These are phyloP conservation scores for Spatholobus suberectus DNA, from an alignment of 306 rosid species.

Conservation along the genomic window DNA sequence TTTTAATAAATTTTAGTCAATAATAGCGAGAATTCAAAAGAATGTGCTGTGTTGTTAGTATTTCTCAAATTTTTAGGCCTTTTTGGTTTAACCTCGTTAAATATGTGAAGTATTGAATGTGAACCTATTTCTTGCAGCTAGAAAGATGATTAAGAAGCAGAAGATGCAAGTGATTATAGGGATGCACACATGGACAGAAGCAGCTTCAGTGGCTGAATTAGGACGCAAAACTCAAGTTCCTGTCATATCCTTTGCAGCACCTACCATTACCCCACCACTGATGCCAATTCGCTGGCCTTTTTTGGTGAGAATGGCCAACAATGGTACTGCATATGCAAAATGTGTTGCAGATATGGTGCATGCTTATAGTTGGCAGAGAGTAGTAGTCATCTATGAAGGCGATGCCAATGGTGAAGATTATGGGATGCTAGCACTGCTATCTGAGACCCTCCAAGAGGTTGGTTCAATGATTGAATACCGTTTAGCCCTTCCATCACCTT, in stretches of 20 bases:
- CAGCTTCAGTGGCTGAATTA: conserved; percentile 59
- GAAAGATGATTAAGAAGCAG: conserved; percentile 48
- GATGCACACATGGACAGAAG: conserved; percentile 65
- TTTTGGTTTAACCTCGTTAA: neutral
- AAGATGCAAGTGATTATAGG: conserved; percentile 60
- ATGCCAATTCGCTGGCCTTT: conserved; percentile 56
- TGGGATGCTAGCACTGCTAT: conserved; percentile 56
- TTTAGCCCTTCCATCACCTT: conserved; percentile 62
- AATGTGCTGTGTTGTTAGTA: no score
- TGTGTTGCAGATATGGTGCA: conserved; percentile 61
- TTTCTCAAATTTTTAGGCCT: no score
- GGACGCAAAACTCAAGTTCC: conserved; percentile 57
- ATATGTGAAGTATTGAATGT: neutral
- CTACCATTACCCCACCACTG: conserved; percentile 52
- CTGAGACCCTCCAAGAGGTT: conserved; percentile 63
- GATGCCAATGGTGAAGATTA: conserved; percentile 57
- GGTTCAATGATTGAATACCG: conserved; percentile 63
- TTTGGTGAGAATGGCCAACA: conserved; percentile 48
- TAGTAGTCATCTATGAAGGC: conserved; percentile 60
- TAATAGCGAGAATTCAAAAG: no score
- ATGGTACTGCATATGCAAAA: conserved; percentile 42
- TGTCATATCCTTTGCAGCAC: conserved; percentile 62
- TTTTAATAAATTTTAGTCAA: no score
- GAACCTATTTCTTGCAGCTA: conserved; percentile 45
- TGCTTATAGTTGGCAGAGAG: conserved; percentile 54